Base-by-base conservation (phyloP, 2,329 filamentous ascomycete species). In the Neofusicoccum sp. region DNA sequence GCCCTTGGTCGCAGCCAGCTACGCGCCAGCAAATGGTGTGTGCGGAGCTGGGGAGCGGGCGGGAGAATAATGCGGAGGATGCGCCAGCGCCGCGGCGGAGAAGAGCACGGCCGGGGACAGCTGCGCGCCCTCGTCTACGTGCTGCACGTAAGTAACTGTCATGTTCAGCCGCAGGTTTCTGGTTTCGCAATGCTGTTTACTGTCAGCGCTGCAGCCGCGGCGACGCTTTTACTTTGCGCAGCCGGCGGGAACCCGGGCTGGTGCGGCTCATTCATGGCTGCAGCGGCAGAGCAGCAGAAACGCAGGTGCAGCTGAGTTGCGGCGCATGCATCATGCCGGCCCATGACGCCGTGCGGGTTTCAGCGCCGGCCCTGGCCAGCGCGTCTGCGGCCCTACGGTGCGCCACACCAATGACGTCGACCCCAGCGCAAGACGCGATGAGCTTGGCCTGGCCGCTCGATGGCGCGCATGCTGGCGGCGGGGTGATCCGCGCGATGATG, bases 321-420 rank as follows among this genome's bases (percentile, higher is more conserved):
- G 34, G 14, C 33, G 36, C 6, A n/a, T 29, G 36, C 50, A 41
- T 54, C 16, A 54, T 56, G 52, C 39, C 14, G 8, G 29, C 9
- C 16, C n/a, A 43, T 58, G 54, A 58, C 43, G 45, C 54, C 39
- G 14, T n/a, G 39, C 36, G 7, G 54, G 54, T 58, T 58, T 58
- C 54, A 45, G 54, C 41, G 29, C 11, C 37, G 36, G 8, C 7
- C 11, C 16, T 41, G 41, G 22, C 22, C 22, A 22, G 22, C 22
- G 22, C 22, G 22, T 6, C 39, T 6, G 28, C 41, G 14, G 8
- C 49, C 47, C 29, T 43, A 11, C 39, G 16, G n/a, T 34, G 39
- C 37, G 54, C 54, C 54, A 58, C 54, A 44, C 28, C 39, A 43
- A 37, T 58, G 54, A 58, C 54, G 54, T 58, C 54, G 54, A 45